A percentile compares a stretch with the other conserved stretches of the same genome.
Conservation (phyloP, 2,329 filamentous ascomycete species). For the Byssothecium circinans region DNA sequence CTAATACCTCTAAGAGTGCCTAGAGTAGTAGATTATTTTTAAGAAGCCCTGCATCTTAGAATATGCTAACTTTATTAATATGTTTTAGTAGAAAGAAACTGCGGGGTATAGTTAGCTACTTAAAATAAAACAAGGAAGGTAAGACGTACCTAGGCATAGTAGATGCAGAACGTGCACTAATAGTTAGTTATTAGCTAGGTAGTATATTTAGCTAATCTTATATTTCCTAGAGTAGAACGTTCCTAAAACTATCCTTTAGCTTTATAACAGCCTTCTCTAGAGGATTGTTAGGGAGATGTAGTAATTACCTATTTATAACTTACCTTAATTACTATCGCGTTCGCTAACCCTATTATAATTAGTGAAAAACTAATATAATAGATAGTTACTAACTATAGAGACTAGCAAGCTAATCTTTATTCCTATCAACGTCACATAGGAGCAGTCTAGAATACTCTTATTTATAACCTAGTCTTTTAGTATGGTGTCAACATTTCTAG, state of each 20-base stretch:
- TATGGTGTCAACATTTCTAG: constrained; percentile 11
- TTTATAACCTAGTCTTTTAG: constrained; percentile 14
- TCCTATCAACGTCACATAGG: constrained; percentile 12
- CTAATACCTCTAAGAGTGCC: constrained; percentile 17
- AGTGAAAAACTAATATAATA: constrained; percentile 14
- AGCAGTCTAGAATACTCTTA: constrained; percentile 15
- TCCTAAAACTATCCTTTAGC: constrained; percentile 14
- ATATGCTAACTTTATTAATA: constrained; percentile 17
- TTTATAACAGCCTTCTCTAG: constrained; percentile 15
- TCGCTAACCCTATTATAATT: constrained; percentile 18
- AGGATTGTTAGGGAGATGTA: constrained; percentile 4
- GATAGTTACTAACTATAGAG: constrained; percentile 12
- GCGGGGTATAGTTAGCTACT: constrained; percentile 6
- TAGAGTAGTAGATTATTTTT: constrained; percentile 19
- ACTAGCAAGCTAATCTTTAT: constrained; percentile 14
- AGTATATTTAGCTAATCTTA: constrained; percentile 10
- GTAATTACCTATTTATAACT: constrained; percentile 3
- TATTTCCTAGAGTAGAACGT: constrained; percentile 19
- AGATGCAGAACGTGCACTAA: constrained; percentile 14
- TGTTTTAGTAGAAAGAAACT: constrained; percentile 23
- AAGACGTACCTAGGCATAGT: constrained; percentile 13
- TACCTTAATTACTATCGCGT: constrained; percentile 12
- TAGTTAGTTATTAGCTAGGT: constrained; percentile 8
- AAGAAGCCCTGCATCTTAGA: constrained; percentile 19
- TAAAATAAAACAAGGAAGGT: constrained; percentile 1